These are phyloP conservation scores for Lactarius quietus DNA, from an alignment of 768 basidiomycete species.

Conservation along the genomic window DNA sequence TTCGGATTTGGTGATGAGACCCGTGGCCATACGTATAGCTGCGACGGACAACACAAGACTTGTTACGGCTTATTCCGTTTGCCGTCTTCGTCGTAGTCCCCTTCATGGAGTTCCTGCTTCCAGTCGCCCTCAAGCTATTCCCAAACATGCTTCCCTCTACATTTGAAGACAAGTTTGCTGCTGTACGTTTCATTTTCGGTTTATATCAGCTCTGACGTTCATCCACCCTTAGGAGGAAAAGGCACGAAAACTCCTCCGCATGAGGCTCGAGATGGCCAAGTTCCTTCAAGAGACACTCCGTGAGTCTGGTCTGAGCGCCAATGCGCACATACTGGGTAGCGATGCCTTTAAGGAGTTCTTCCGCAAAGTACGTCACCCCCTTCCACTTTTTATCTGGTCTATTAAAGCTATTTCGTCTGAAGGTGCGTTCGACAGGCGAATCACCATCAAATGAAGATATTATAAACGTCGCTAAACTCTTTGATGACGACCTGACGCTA, in stretches of 20 bases:
- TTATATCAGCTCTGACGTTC: neutral
- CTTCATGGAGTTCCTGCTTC: slow-evolving; percentile 96
- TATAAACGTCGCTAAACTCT: slow-evolving; percentile 92
- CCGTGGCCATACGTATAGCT: slow-evolving; percentile 47
- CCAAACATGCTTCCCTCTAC: slow-evolving; percentile 99
- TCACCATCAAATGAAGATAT: slow-evolving; percentile 84
- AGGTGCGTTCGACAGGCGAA: slow-evolving; percentile 93
- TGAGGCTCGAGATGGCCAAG: slow-evolving; percentile 97
- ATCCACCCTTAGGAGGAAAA: slow-evolving; percentile 76
- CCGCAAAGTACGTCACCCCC: slow-evolving; percentile 64
- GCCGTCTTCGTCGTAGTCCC: slow-evolving; percentile 93
- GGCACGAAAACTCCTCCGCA: slow-evolving; percentile 89
- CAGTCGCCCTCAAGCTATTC: slow-evolving; percentile 94
- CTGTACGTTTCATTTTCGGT: slow-evolving; percentile 48
- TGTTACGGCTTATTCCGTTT: slow-evolving; percentile 92
- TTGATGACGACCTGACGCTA: slow-evolving; percentile 95
- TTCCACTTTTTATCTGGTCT: neutral
- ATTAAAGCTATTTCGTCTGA: slow-evolving; percentile 29
- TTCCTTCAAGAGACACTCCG: slow-evolving; percentile 97
- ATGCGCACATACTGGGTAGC: slow-evolving; percentile 87
- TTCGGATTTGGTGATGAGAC: neutral
- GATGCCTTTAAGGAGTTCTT: slow-evolving; percentile 99
- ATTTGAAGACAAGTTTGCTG: slow-evolving; percentile 95
- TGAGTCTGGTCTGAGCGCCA: slow-evolving; percentile 90
- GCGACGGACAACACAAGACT: slow-evolving; percentile 88